phyloP scores from a whole-genome alignment of 352 stramenopile genomes.

The Pythium brassicae region DNA sequence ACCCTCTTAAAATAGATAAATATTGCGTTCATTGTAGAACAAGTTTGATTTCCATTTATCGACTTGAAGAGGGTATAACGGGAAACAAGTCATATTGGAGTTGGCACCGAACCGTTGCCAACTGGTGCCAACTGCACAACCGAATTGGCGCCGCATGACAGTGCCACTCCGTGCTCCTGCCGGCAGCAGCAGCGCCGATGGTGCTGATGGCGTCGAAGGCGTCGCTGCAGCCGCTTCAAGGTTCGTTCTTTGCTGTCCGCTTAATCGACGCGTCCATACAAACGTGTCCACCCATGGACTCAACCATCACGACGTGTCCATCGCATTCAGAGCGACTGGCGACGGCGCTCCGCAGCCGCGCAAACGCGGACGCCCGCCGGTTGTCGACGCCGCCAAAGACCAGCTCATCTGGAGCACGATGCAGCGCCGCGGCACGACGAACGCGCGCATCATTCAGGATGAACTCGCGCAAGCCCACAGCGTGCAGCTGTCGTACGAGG shows the following conservation, averaged over 20 bases:
- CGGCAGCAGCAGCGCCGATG: neutral
- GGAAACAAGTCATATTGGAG: too few relatives aligned
- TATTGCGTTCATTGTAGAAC: too few relatives aligned
- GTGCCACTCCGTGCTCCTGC: neutral
- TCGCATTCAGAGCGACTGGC: neutral
- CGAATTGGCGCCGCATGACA: too few relatives aligned
- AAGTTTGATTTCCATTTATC: too few relatives aligned
- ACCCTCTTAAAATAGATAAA: too few relatives aligned
- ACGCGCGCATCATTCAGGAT: conserved; percentile 22
- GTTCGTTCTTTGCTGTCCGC: too few relatives aligned
- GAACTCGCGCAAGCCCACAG: conserved; percentile 17
- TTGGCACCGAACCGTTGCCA: too few relatives aligned
- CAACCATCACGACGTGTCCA: neutral
- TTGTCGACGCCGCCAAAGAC: conserved; percentile 11
- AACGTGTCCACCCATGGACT: neutral
- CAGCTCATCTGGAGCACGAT: conserved; percentile 15
- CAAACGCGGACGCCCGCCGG: conserved; percentile 9
- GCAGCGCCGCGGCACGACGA: conserved; percentile 13
- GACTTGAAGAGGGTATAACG: too few relatives aligned
- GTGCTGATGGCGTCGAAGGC: too few relatives aligned
- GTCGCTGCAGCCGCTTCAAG: too few relatives aligned
- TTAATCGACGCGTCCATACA: too few relatives aligned
- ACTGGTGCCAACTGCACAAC: too few relatives aligned
- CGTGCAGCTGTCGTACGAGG: conserved; percentile 23
- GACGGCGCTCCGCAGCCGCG: neutral